A percentile compares a stretch with the other conserved stretches of the same genome.
phyloP scores from a whole-genome alignment of 441 rosid species.

The Flueggea neowawraea region DNA sequence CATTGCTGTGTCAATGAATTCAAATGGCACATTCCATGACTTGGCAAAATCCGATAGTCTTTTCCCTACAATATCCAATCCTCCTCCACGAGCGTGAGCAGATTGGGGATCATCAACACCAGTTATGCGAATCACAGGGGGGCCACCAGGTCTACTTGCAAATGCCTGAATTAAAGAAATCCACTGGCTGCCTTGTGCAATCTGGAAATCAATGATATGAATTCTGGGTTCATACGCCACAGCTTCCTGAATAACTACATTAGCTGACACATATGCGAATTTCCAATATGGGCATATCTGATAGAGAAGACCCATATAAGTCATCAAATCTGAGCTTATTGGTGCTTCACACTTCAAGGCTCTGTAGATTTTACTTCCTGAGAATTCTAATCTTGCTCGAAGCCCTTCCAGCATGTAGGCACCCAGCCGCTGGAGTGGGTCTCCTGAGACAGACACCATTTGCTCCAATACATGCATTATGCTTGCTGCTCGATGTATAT shows the following conservation, averaged over 20 bases:
- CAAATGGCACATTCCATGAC: slow-evolving; percentile 39
- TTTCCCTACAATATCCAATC: slow-evolving; percentile 51
- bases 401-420: slow-evolving; percentile 76
- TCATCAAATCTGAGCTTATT: slow-evolving; percentile 54
- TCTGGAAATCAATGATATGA: slow-evolving; percentile 74
- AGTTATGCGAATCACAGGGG: slow-evolving; percentile 52
- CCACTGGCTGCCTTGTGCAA: slow-evolving; percentile 75
- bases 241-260: slow-evolving; percentile 45
- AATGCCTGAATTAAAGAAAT: slow-evolving; percentile 39
- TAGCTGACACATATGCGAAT: slow-evolving; percentile 58
- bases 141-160: slow-evolving; percentile 43
- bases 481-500: slow-evolving; percentile 31
- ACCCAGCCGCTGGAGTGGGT: slow-evolving; percentile 53
- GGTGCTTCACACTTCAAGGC: slow-evolving; percentile 53
- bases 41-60: slow-evolving; percentile 32
- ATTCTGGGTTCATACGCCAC: slow-evolving; percentile 44
- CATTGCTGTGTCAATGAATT: slow-evolving; percentile 57
- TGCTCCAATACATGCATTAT: slow-evolving; percentile 52
- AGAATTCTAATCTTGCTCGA: slow-evolving; percentile 57
- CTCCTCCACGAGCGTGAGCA: slow-evolving; percentile 61
- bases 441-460: slow-evolving; percentile 62
- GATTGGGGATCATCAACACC: slow-evolving; percentile 70
- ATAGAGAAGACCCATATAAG: slow-evolving; percentile 56
- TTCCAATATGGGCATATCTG: slow-evolving; percentile 62
- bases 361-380: slow-evolving; percentile 62